Percentiles rank a stretch among this genome's conserved stretches.
Evolutionary conservation across 176 grass and related monocot species (phyloP).

Genomic region (Triticum timopheevii): DNA sequence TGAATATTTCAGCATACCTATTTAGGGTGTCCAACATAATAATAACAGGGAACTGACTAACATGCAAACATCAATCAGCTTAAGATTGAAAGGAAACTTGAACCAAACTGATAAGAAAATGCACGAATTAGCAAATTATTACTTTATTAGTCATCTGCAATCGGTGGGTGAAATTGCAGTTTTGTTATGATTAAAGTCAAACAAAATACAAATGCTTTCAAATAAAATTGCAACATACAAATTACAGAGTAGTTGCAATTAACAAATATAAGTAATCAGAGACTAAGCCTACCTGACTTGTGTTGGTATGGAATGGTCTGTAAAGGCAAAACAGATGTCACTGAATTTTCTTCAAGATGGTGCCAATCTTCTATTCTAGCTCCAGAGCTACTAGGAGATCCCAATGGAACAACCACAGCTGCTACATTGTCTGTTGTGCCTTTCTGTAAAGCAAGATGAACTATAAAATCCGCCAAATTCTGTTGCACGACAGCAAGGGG

Average conservation of each 20-base stretch:
- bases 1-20: not conserved
- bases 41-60: conserved; percentile 15
- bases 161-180: too few species aligned
- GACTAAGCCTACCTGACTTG: conserved; percentile 36
- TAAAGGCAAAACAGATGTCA: conserved; percentile 33
- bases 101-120: conserved; percentile 16
- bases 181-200: conserved; percentile 1
- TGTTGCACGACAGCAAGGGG: conserved; percentile 36
- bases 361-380: conserved; percentile 41
- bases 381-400: conserved; percentile 38
- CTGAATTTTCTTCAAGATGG: conserved; percentile 39
- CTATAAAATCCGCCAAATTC: conserved; percentile 72
- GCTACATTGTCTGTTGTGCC: conserved; percentile 94
- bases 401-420: conserved; percentile 80
- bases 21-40: not conserved
- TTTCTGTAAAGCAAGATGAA: conserved; percentile 73
- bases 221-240: conserved; percentile 1
- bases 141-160: not conserved
- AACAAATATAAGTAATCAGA: conserved; percentile 6
- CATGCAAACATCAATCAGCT: not conserved
- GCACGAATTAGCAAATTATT: not conserved
- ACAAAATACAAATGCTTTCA: not conserved
- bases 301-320: conserved; percentile 30
- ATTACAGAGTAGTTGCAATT: not conserved
- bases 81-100: conserved; percentile 1